Conservation (phyloP, 2,329 filamentous ascomycete species). For the Aspergillus sp. region DNA sequence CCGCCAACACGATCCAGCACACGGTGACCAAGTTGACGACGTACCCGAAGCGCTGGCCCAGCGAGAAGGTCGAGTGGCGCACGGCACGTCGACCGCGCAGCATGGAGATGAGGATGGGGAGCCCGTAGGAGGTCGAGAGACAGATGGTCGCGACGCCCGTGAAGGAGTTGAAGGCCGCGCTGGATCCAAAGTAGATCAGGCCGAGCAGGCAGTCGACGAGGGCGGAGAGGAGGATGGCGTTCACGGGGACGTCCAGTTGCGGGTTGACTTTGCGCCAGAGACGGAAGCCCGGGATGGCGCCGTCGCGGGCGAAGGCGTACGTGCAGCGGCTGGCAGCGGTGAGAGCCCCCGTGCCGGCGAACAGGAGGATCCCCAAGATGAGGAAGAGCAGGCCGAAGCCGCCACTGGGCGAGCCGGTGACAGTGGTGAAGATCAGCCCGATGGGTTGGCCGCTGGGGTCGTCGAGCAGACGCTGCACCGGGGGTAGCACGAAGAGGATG, state of each 20-base stretch:
- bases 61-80: constrained; percentile 57
- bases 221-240: constrained; percentile 60
- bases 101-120: constrained; percentile 65
- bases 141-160: constrained; percentile 75
- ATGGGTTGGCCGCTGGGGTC: constrained; percentile 69
- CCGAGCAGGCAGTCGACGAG: constrained; percentile 62
- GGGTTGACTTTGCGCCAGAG: constrained; percentile 60
- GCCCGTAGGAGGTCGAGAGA: constrained; percentile 64
- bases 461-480: constrained; percentile 53
- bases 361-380: constrained; percentile 67
- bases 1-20: constrained; percentile 61
- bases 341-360: constrained; percentile 65
- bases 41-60: constrained; percentile 57
- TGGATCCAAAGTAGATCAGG: constrained; percentile 70
- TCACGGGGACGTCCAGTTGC: constrained; percentile 60
- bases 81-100: constrained; percentile 59
- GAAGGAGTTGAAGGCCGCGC: constrained; percentile 70
- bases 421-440: constrained; percentile 65
- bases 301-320: constrained; percentile 67
- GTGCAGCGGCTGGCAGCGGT: constrained; percentile 68
- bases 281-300: constrained; percentile 61
- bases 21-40: constrained; percentile 60
- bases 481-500: constrained; percentile 66
- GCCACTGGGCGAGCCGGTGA: constrained; percentile 62
- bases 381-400: constrained; percentile 70